A percentile compares a stretch with the other conserved stretches of the same genome.
Evolutionary conservation across 257 asterid genomes (phyloP).

Genomic region (Solanum tarapatanum): DNA sequence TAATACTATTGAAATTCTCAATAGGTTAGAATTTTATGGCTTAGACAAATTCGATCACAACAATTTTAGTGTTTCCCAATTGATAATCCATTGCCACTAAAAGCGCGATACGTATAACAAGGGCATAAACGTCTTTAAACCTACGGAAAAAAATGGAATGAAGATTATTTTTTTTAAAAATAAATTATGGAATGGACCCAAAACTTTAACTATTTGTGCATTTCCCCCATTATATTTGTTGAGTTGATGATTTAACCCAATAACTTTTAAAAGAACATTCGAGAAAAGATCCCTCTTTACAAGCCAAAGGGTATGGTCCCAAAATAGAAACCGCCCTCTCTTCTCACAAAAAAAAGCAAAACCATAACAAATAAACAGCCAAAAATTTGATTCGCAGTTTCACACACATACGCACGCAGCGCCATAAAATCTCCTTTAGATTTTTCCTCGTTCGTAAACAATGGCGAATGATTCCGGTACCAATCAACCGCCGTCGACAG

Average conservation of each 20-base stretch:
- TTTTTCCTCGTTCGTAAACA: not conserved
- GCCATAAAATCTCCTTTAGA: not conserved
- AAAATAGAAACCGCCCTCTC: not conserved
- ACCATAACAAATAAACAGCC: not conserved
- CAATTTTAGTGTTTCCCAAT: no score
- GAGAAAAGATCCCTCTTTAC: not conserved
- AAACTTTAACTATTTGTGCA: not conserved
- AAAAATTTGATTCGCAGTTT: not conserved
- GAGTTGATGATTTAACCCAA: not conserved
- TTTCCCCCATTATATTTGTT: not conserved
- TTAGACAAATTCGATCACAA: not conserved
- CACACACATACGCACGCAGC: not conserved
- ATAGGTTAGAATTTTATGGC: not conserved
- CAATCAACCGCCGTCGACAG: conserved; percentile 19
- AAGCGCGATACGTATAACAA: not conserved
- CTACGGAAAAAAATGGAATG: accelerated
- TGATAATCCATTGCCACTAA: not conserved
- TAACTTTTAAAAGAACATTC: not conserved
- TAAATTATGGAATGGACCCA: not conserved
- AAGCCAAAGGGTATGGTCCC: not conserved
- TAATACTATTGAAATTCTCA: no score
- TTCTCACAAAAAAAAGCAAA: not conserved
- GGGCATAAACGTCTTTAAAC: not conserved
- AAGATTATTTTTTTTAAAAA: accelerated
- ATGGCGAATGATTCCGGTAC: conserved; percentile 37